These are phyloP conservation scores for Botryosphaeria agaves DNA, from an alignment of 2,329 filamentous ascomycete genomes.

Conservation along the genomic window DNA sequence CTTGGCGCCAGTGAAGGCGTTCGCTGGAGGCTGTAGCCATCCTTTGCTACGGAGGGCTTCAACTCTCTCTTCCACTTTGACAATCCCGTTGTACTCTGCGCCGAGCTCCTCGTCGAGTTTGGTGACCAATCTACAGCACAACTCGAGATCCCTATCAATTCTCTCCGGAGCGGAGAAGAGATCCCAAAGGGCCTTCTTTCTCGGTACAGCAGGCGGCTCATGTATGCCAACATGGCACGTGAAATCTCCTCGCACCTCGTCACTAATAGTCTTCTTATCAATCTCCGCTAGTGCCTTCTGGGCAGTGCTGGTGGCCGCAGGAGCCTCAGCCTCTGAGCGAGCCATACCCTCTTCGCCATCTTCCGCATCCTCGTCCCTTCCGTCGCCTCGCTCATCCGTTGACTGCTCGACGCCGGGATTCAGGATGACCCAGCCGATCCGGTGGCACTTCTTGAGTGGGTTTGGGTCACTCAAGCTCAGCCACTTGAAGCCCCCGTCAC, in stretches of 20 bases:
- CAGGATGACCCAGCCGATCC: slow-evolving; percentile 97
- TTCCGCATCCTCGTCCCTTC: slow-evolving; percentile 48
- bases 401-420: slow-evolving; percentile 57
- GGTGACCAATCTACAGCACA: slow-evolving; percentile 65
- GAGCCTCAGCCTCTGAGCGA: slow-evolving; percentile 12
- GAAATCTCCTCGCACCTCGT: slow-evolving; percentile 86
- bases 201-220: slow-evolving; percentile 65
- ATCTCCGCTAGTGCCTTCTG: slow-evolving; percentile 86
- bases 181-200: slow-evolving; percentile 95
- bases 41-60: slow-evolving; percentile 64
- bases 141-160: slow-evolving; percentile 72
- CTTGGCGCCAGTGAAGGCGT: slow-evolving; percentile 34
- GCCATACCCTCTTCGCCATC: slow-evolving; percentile 31
- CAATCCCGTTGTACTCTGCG: slow-evolving; percentile 55
- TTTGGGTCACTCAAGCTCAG: slow-evolving; percentile 93
- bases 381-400: slow-evolving; percentile 54
- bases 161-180: slow-evolving; percentile 88
- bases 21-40: slow-evolving; percentile 50
- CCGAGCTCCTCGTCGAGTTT: slow-evolving; percentile 78
- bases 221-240: slow-evolving; percentile 95
- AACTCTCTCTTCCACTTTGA: slow-evolving; percentile 73
- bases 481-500: slow-evolving; percentile 86
- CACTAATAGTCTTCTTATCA: slow-evolving; percentile 93
- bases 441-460: slow-evolving; percentile 88
- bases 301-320: slow-evolving; percentile 34